Conservation (phyloP, 805 yeast genomes). For the Yarrowia sp. region DNA sequence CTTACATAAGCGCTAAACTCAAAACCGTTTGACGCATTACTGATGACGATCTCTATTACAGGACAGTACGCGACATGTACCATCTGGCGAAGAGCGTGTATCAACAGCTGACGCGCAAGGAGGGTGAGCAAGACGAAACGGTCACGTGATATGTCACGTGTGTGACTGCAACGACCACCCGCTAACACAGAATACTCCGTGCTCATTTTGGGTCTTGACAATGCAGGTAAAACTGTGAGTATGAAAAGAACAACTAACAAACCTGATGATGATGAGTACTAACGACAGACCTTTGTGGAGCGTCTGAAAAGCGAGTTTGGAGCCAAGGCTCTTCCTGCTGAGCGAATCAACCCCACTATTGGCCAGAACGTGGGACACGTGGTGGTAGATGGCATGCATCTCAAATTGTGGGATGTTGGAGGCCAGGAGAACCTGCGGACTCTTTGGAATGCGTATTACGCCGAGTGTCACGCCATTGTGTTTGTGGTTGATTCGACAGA, state of each 20-base stretch:
- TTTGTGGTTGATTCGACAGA: conserved; percentile 93
- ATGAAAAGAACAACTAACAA: no score
- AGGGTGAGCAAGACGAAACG: conserved; percentile 39
- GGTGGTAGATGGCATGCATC: conserved; percentile 40
- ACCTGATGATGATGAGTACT: no score
- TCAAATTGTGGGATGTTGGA: conserved; percentile 95
- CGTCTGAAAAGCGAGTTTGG: conserved; percentile 55
- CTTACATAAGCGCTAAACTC: no score
- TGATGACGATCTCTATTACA: neutral
- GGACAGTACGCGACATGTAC: conserved; percentile 48
- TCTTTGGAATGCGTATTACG: conserved; percentile 85
- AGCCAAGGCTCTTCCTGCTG: conserved; percentile 43
- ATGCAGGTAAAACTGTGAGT: conserved; percentile 82
- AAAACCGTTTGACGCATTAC: neutral
- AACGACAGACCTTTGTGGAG: conserved; percentile 54
- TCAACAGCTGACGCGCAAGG: conserved; percentile 53
- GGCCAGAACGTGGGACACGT: conserved; percentile 72
- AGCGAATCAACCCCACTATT: conserved; percentile 82
- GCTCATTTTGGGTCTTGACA: conserved; percentile 83
- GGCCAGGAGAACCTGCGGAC: conserved; percentile 84
- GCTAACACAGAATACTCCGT: conserved; percentile 57
- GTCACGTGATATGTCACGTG: neutral
- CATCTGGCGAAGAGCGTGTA: conserved; percentile 64
- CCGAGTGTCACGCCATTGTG: conserved; percentile 83
- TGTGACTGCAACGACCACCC: neutral